A percentile compares a stretch with the other conserved stretches of the same genome.
phyloP scores from a whole-genome alignment of 2,329 filamentous ascomycete species.

The Botrytis paeoniae region DNA sequence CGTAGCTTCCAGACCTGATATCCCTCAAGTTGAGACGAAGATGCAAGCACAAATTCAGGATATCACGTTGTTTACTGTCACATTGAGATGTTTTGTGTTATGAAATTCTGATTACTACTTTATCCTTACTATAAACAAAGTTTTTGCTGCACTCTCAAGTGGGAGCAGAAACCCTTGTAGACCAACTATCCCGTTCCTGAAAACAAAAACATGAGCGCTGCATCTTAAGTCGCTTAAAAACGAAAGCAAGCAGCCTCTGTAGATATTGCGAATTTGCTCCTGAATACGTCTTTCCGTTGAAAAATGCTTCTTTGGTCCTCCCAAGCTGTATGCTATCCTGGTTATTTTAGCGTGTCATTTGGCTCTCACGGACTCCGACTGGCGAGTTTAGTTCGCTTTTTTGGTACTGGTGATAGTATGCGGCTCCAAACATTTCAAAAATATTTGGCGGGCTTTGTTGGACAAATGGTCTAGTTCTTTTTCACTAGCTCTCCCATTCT shows the following conservation, averaged over 20 bases:
- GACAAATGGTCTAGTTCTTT: neutral
- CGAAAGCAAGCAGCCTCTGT: neutral
- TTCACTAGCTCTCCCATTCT: neutral
- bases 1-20: neutral
- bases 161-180: neutral
- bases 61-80: neutral
- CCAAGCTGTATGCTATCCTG: too few relatives aligned
- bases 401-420: neutral
- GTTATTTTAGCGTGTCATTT: neutral
- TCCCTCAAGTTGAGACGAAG: neutral
- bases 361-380: neutral
- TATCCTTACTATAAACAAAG: neutral
- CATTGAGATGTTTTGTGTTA: neutral
- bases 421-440: neutral
- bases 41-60: neutral
- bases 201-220: neutral
- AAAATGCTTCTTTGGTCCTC: neutral
- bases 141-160: neutral
- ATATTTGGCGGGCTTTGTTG: neutral
- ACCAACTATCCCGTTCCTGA: neutral
- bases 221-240: neutral
- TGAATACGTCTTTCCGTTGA: neutral
- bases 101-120: neutral
- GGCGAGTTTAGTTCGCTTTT: neutral
- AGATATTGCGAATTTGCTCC: too few relatives aligned